phyloP scores from a whole-genome alignment of 371 early-diverging fungal species.

The Actinomortierella ambigua region DNA sequence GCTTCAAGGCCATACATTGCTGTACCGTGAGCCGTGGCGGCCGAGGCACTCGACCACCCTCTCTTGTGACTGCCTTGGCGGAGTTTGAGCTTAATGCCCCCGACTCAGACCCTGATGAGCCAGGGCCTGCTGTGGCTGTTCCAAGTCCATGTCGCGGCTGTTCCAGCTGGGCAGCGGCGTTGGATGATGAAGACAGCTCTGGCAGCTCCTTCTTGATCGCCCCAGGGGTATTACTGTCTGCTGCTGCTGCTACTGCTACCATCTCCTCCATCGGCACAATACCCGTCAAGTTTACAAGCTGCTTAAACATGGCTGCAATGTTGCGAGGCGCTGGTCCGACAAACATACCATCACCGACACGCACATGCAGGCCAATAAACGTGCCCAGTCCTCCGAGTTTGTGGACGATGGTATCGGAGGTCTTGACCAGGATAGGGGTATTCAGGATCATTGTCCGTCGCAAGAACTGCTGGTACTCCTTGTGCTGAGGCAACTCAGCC shows the following conservation, averaged over 20 bases:
- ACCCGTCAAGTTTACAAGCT: constrained; percentile 29
- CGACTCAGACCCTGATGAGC: no score
- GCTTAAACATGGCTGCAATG: constrained; percentile 35
- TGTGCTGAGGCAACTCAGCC: constrained; percentile 56
- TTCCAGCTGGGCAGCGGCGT: no score
- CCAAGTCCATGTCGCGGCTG: no score
- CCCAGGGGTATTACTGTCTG: background rate
- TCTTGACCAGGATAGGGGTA: constrained; percentile 52
- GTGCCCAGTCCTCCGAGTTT: constrained; percentile 55
- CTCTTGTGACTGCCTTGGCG: no score
- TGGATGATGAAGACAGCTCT: background rate
- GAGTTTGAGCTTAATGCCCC: no score
- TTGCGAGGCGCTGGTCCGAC: constrained; percentile 29
- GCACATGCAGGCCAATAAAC: constrained; percentile 56
- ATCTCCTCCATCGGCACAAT: constrained; percentile 15
- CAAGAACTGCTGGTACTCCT: constrained; percentile 44
- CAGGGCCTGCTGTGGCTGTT: no score
- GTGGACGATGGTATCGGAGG: constrained; percentile 52
- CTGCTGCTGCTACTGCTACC: no score
- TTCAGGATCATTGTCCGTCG: constrained; percentile 55
- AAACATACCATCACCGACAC: constrained; percentile 62
- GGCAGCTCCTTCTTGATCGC: background rate
- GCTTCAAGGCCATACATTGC: constrained; percentile 17
- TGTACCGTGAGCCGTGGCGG: no score
- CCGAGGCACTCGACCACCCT: no score